Percentiles rank a stretch among this genome's conserved stretches.
Conservation (phyloP, 2,329 filamentous ascomycete genomes). For the Alternaria viburni region DNA sequence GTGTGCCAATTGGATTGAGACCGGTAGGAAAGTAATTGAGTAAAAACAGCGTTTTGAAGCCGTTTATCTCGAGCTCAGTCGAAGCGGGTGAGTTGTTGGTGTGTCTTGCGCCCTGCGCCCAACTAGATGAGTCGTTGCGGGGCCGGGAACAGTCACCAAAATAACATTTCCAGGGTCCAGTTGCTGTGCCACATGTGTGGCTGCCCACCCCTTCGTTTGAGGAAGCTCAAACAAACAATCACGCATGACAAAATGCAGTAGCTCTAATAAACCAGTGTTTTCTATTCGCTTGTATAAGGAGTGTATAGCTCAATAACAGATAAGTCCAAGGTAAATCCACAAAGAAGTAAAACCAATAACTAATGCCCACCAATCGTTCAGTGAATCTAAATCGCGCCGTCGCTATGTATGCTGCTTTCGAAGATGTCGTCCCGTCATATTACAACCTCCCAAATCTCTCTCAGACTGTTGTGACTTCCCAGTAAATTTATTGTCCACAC, state of each 20-base stretch:
- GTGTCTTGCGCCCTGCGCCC: constrained; percentile 14
- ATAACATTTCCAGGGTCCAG: constrained; percentile 16
- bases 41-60: background rate
- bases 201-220: background rate
- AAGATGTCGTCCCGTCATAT: background rate
- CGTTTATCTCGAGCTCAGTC: constrained; percentile 10
- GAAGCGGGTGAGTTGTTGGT: constrained; percentile 7
- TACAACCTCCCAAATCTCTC: background rate
- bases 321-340: constrained; percentile 14
- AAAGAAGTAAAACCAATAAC: constrained; percentile 13
- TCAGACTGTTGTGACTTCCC: background rate
- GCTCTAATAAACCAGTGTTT: background rate
- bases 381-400: constrained; percentile 16
- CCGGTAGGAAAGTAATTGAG: background rate
- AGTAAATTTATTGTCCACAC: constrained; percentile 42
- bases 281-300: constrained; percentile 1
- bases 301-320: constrained; percentile 2
- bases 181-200: constrained; percentile 13
- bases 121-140: constrained; percentile 28
- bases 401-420: constrained; percentile 19
- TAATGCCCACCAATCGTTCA: constrained; percentile 8
- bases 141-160: constrained; percentile 14
- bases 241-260: background rate
- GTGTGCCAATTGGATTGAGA: constrained; percentile 14
- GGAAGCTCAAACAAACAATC: background rate